phyloP scores from a whole-genome alignment of 768 basidiomycete species.

The Termitomyces sp. region DNA sequence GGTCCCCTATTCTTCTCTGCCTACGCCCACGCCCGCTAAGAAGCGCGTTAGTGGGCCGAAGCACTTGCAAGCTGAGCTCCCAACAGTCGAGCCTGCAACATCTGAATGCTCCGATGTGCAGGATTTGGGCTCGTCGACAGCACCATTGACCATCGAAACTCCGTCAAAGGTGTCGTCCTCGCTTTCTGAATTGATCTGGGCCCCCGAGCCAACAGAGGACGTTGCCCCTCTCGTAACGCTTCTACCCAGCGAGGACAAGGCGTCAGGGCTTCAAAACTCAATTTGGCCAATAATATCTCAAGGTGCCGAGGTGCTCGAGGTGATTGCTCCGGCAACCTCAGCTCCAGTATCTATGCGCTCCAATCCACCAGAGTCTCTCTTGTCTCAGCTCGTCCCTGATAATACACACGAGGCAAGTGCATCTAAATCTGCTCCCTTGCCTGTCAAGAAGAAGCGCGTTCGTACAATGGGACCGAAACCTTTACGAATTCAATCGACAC shows the following conservation, averaged over 20 bases:
- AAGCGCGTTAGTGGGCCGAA: too few relatives aligned
- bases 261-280: not conserved
- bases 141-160: not conserved
- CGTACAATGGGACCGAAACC: not conserved
- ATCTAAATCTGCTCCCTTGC: not conserved
- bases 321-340: not conserved
- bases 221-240: not conserved
- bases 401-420: not conserved
- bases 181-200: not conserved
- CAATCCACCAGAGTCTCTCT: not conserved
- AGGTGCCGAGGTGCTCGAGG: not conserved
- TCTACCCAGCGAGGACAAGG: not conserved
- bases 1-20: not conserved
- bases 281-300: not conserved
- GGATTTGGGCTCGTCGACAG: not conserved
- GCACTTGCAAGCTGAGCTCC: too few relatives aligned
- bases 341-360: not conserved
- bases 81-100: too few relatives aligned
- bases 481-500: not conserved
- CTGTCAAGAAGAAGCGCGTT: not conserved
- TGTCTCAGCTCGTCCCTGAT: not conserved
- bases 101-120: too few relatives aligned
- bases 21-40: not conserved
- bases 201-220: not conserved
- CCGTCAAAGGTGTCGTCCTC: not conserved